Conservation (phyloP, 768 basidiomycete genomes). For the Tephrocybe rancida region DNA sequence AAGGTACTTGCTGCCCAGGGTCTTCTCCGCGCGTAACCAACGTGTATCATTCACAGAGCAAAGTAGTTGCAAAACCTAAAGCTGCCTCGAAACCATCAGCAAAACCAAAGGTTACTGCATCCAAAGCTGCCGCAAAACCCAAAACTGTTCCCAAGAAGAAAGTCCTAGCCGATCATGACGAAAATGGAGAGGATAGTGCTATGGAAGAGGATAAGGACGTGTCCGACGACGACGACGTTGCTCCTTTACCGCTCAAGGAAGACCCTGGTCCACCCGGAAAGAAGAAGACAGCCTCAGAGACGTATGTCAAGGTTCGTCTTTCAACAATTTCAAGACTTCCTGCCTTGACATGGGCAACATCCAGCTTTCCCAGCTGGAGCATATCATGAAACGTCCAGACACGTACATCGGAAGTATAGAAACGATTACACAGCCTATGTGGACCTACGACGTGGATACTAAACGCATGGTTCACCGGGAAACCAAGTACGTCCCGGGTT, state of each 20-base stretch:
- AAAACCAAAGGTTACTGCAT: slow-evolving; percentile 42
- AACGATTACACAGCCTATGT: slow-evolving; percentile 83
- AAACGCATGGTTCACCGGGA: slow-evolving; percentile 86
- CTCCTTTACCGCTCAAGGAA: slow-evolving; percentile 23
- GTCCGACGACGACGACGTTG: slow-evolving; percentile 40
- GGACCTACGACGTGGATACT: slow-evolving; percentile 86
- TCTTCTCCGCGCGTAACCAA: slow-evolving; percentile 10
- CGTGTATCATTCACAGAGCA: slow-evolving; percentile 13
- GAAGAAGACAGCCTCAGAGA: slow-evolving; percentile 91
- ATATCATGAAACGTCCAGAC: slow-evolving; percentile 89
- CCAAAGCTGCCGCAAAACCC: slow-evolving; percentile 48
- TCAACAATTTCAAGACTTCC: neutral
- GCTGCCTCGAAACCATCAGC: slow-evolving; percentile 36
- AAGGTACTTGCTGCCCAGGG: slow-evolving; percentile 37
- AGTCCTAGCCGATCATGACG: slow-evolving; percentile 64
- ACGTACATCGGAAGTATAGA: slow-evolving; percentile 98
- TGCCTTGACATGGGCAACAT: neutral
- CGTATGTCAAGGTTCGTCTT: slow-evolving; percentile 77
- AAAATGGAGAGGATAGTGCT: slow-evolving; percentile 55
- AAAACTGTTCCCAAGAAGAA: slow-evolving; percentile 71
- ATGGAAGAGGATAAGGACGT: slow-evolving; percentile 44
- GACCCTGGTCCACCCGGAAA: slow-evolving; percentile 41
- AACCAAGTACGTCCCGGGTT: slow-evolving; percentile 92
- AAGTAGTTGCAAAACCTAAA: slow-evolving; percentile 43
- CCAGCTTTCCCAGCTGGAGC: slow-evolving; percentile 93